A percentile compares a stretch with the other conserved stretches of the same genome.
phyloP scores from a whole-genome alignment of 176 grass and related monocot genomes.

The Paspalum notatum region DNA sequence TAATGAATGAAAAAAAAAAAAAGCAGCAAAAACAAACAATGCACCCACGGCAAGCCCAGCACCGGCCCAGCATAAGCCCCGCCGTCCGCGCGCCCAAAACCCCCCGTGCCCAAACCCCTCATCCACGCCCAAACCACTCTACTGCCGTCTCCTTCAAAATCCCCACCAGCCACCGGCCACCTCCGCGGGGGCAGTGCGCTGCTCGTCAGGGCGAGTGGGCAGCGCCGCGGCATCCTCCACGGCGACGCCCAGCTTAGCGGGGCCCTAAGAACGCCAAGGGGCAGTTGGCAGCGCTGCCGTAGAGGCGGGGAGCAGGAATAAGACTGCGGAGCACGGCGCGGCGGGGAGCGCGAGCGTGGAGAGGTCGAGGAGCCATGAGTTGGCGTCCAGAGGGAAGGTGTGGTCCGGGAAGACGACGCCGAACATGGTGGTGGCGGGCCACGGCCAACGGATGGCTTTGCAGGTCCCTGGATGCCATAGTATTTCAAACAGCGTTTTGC shows the following conservation, averaged over 20 bases:
- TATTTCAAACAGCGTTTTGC: too few species aligned
- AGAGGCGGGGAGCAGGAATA: slow-evolving; percentile 70
- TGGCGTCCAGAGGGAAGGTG: slow-evolving; percentile 79
- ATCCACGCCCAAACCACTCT: too few species aligned
- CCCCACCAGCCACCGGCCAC: too few species aligned
- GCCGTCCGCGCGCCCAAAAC: too few species aligned
- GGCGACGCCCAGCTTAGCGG: slow-evolving; percentile 79
- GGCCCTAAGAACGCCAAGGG: slow-evolving; percentile 73
- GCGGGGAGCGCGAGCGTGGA: slow-evolving; percentile 47
- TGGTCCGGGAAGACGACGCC: slow-evolving; percentile 87
- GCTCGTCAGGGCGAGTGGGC: slow-evolving; percentile 62
- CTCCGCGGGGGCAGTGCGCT: too few species aligned
- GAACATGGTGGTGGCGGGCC: slow-evolving; percentile 63
- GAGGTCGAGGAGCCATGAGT: slow-evolving; percentile 85
- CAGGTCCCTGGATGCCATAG: slow-evolving; percentile 9
- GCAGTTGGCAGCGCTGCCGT: slow-evolving; percentile 59
- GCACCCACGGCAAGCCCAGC: too few species aligned
- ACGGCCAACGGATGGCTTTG: background rate
- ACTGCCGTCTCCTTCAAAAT: too few species aligned
- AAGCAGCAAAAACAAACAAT: too few species aligned
- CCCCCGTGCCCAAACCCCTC: too few species aligned
- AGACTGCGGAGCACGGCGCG: slow-evolving; percentile 55
- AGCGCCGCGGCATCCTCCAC: slow-evolving; percentile 80
- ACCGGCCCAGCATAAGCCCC: too few species aligned
- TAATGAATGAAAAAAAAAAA: too few species aligned